Evolutionary conservation across 345 rosid species (phyloP).

Genomic region (Brassica rapa): DNA sequence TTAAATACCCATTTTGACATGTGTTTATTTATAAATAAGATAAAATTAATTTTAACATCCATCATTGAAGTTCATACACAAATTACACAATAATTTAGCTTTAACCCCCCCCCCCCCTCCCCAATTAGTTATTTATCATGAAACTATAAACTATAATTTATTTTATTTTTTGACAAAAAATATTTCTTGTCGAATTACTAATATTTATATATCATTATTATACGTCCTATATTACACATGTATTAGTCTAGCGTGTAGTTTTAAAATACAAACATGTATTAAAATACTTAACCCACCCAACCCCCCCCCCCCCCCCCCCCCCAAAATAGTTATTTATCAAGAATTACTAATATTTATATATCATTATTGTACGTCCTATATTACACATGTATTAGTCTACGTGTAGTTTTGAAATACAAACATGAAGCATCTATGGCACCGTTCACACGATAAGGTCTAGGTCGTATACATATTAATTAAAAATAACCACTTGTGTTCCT

Average conservation of each 20-base stretch:
- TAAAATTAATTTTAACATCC: not conserved
- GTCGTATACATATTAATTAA: not conserved
- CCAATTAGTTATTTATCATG: not conserved
- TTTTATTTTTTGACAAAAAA: not conserved
- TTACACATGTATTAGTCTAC: not conserved
- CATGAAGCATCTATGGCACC: not conserved
- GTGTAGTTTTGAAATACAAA: not conserved
- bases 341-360: not conserved
- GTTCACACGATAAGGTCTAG: conserved; percentile 22
- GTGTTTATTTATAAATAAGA: not conserved
- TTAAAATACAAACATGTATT: not conserved
- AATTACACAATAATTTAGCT: too few species aligned
- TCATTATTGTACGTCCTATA: not conserved
- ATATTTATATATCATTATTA: not conserved
- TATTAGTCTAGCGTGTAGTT: not conserved
- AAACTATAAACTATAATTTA: not conserved
- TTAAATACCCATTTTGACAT: not conserved
- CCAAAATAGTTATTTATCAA: too few species aligned
- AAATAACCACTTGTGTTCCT: not conserved
- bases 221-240: not conserved
- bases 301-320: too few species aligned
- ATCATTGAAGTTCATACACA: too few species aligned
- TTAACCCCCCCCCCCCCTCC: too few species aligned
- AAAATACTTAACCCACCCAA: too few species aligned
- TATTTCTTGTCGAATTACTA: not conserved